These are phyloP conservation scores for Coniochaeta hoffmannii DNA, from an alignment of 2,329 filamentous ascomycete species.

Conservation along the genomic window DNA sequence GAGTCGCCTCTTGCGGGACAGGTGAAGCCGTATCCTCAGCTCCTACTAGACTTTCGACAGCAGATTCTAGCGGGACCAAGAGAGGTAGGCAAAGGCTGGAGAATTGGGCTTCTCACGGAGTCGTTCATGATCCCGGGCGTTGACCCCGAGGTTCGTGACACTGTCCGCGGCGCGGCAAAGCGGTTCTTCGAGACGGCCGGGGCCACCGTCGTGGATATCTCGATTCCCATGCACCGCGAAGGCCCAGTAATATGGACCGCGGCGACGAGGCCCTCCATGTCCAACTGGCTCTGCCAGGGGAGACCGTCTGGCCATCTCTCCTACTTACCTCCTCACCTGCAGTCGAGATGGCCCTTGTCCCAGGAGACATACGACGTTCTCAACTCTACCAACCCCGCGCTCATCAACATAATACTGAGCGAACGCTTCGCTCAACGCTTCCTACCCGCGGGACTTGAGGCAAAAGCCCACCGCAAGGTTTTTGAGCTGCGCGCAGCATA, in stretches of 20 bases:
- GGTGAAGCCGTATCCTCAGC: constrained; percentile 24
- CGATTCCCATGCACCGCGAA: constrained; percentile 37
- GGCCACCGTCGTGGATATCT: constrained; percentile 35
- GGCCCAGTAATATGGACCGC: constrained; percentile 42
- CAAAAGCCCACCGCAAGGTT: constrained; percentile 38
- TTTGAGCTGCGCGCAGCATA: constrained; percentile 38
- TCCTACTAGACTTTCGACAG: constrained; percentile 10
- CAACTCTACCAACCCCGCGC: constrained; percentile 33
- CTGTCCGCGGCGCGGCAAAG: constrained; percentile 26
- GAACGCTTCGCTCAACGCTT: constrained; percentile 17
- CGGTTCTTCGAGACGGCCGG: constrained; percentile 30
- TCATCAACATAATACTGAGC: constrained; percentile 39
- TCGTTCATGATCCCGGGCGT: constrained; percentile 31
- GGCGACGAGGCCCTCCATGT: constrained; percentile 26
- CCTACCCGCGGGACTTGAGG: constrained; percentile 18
- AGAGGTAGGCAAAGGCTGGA: constrained; percentile 22
- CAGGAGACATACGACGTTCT: constrained; percentile 34
- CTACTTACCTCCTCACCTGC: constrained; percentile 24
- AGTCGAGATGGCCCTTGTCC: constrained; percentile 25
- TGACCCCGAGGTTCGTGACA: constrained; percentile 28
- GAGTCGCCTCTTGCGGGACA: constrained; percentile 26
- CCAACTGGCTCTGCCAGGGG: constrained; percentile 20
- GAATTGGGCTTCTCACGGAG: constrained; percentile 37
- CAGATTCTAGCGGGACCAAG: constrained; percentile 1
- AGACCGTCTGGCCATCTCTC: constrained; percentile 24